phyloP scores from a whole-genome alignment of 805 yeast species.

The Yamadazyma laniorum region DNA sequence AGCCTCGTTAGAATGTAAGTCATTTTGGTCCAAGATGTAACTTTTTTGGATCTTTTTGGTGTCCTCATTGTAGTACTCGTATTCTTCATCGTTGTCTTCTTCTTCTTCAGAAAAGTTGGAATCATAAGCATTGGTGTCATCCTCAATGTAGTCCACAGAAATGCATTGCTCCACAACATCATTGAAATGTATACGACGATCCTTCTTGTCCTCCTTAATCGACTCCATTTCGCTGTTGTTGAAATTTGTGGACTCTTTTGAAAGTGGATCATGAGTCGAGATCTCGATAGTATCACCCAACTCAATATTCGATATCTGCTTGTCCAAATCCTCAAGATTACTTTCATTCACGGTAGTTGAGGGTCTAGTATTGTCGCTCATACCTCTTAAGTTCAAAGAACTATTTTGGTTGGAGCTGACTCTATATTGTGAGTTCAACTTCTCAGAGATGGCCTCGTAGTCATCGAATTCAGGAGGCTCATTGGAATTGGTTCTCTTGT shows the following conservation, averaged over 20 bases:
- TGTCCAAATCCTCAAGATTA: constrained; percentile 1
- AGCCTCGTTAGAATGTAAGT: constrained; percentile 6
- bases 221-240: background rate
- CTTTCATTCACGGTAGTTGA: background rate
- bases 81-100: constrained; percentile 18
- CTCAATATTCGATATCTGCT: constrained; percentile 8
- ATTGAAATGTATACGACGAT: constrained; percentile 85
- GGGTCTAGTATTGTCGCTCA: constrained; percentile 1
- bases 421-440: constrained; percentile 40
- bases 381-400: constrained; percentile 20
- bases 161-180: constrained; percentile 94
- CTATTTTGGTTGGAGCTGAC: constrained; percentile 21
- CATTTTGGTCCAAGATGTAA: constrained; percentile 12
- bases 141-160: constrained; percentile 58
- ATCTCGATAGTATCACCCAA: constrained; percentile 6
- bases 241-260: background rate
- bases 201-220: constrained; percentile 17
- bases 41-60: constrained; percentile 14
- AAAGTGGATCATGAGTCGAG: background rate
- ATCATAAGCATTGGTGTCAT: constrained; percentile 28
- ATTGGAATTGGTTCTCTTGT: constrained; percentile 16
- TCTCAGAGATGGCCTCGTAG: constrained; percentile 43
- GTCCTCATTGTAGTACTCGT: constrained; percentile 26
- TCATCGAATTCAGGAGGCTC: constrained; percentile 42
- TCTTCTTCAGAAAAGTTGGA: constrained; percentile 13